Base-by-base conservation (phyloP, 129 eudicot species). In the Ambrosia trifida region DNA sequence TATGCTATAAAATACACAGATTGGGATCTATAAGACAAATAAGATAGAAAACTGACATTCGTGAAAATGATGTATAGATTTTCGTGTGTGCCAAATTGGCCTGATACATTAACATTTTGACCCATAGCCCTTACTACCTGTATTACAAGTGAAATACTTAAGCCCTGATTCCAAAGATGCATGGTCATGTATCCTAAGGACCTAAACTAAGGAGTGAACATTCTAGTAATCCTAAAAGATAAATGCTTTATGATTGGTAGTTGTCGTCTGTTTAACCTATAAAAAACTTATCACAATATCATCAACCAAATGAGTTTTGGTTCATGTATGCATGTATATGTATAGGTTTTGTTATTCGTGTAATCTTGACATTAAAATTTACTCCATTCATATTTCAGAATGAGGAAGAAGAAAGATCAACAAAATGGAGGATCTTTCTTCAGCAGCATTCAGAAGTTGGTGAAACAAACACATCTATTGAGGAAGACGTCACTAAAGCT, bases 341-440 rank as follows among this genome's bases (percentile, higher is more conserved):
- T 35, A 61, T 50, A 73, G 38, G 35, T 33, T 61, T 60, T 13
- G 33, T 59, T 60, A 41, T 44, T 35, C 19, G 40, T 31, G n/a
- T 51, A 36, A 33, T 43, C n/a, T 3, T 54, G 80, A 18, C 13
- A 53, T 17, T 38, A 0, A 51, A 75, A 52, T 18, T 64, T 24
- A 38, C 73, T 69, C 56, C 49, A 11, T 60, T 77, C 53, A 30
- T 51, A 35, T 77, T 85, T 28, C 82, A 95, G 99, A 81, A 84
- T 61, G 99, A 95, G 80, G 99, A 95, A 79, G 94, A 78, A 66
- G 97, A 95, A 80, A 86, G 99, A 81, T 74, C 75, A 78, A 77
- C 78, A 28, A 95, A 95, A 77, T 95, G 99, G 99, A 79, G 70
- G 69, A 47, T 70, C 72, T 95, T 95, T 81, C 94, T 95, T 79